These are phyloP conservation scores for Linnemannia elongata DNA, from an alignment of 192 early-diverging fungal genomes.

Conservation along the genomic window DNA sequence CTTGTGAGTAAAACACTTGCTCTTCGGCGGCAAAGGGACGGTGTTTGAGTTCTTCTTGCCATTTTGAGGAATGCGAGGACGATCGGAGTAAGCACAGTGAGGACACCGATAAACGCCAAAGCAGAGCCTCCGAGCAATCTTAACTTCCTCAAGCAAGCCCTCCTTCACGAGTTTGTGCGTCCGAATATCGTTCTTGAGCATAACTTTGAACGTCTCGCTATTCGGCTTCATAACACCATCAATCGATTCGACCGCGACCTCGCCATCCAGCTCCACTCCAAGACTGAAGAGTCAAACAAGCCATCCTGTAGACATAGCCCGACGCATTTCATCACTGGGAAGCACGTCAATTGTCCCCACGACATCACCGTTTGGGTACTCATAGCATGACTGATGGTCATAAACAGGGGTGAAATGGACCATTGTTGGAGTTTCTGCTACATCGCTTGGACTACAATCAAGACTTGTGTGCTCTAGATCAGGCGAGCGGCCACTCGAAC, in stretches of 20 bases:
- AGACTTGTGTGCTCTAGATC: no score
- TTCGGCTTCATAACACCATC: no score
- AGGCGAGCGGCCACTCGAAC: no score
- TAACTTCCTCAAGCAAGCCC: no score
- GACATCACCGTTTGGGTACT: constrained; percentile 13
- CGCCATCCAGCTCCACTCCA: no score
- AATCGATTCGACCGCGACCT: no score
- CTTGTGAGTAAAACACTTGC: neutral
- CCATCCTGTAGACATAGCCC: neutral
- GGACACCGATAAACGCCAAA: constrained; percentile 15
- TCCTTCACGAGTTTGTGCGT: no score
- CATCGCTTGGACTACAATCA: no score
- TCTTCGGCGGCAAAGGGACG: neutral
- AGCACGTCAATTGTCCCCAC: neutral
- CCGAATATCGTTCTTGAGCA: no score
- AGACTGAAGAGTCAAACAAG: neutral
- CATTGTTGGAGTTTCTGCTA: no score
- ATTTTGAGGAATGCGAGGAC: neutral
- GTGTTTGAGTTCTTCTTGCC: neutral
- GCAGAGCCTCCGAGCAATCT: constrained; percentile 2
- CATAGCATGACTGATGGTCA: neutral
- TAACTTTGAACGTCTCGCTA: no score
- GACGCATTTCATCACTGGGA: neutral
- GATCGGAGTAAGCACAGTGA: neutral
- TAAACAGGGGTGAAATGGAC: neutral